Evolutionary conservation across 805 yeast genomes (phyloP).

Genomic region (Cyberlindnera samutprakarnensis): DNA sequence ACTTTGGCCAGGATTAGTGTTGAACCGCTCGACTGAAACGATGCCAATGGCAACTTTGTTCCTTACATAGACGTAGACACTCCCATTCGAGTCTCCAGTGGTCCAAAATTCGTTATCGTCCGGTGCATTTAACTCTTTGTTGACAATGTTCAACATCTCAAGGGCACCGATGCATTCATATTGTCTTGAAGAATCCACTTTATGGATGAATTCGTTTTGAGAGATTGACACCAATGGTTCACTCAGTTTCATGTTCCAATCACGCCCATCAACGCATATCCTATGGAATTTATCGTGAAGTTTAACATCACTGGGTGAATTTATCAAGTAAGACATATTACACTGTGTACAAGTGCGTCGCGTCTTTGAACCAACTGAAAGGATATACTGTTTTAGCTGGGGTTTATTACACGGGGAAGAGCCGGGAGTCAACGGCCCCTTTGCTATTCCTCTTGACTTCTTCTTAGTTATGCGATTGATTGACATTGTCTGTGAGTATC

Average conservation of each 20-base stretch:
- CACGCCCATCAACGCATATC: slow-evolving; percentile 39
- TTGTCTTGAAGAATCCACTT: slow-evolving; percentile 25
- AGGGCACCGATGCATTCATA: slow-evolving; percentile 28
- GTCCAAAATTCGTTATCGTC: slow-evolving; percentile 37
- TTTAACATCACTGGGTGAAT: slow-evolving; percentile 33
- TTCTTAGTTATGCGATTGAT: too few relatives aligned
- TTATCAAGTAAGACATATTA: slow-evolving; percentile 43
- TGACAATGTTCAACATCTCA: slow-evolving; percentile 44
- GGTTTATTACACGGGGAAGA: too few relatives aligned
- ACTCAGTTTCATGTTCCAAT: slow-evolving; percentile 31
- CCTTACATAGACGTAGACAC: slow-evolving; percentile 42
- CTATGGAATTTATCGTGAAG: slow-evolving; percentile 48
- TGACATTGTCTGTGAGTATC: too few relatives aligned
- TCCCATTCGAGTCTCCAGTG: slow-evolving; percentile 26
- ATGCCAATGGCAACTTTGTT: slow-evolving; percentile 46
- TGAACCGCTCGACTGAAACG: slow-evolving; percentile 45
- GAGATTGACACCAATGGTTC: not conserved
- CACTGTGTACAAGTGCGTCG: slow-evolving; percentile 37
- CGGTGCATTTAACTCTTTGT: slow-evolving; percentile 56
- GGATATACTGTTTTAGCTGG: slow-evolving; percentile 5
- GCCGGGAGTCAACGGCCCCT: too few relatives aligned
- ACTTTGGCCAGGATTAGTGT: too few relatives aligned
- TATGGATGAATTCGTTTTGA: slow-evolving; percentile 25
- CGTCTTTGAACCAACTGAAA: slow-evolving; percentile 14
- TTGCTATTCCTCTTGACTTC: too few relatives aligned